Evolutionary conservation across 345 rosid genomes (phyloP).

Genomic region (Nasturtium officinale): DNA sequence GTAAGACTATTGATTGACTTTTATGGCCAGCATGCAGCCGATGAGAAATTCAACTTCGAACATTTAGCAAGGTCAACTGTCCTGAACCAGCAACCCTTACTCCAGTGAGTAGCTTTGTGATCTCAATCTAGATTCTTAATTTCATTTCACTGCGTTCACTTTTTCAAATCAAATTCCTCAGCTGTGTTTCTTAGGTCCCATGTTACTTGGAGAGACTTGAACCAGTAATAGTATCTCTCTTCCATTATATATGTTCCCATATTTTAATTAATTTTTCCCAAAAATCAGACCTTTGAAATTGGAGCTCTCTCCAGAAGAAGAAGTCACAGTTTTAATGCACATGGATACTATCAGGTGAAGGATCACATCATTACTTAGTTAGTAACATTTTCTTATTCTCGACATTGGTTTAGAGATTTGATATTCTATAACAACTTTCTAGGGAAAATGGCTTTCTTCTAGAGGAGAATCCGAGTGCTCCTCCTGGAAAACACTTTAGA

Average conservation of each 20-base stretch:
- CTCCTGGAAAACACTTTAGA: constrained; percentile 72
- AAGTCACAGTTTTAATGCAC: constrained; percentile 78
- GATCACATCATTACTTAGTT: constrained; percentile 17
- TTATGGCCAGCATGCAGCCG: constrained; percentile 91
- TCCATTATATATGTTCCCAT: background rate
- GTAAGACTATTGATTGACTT: constrained; percentile 27
- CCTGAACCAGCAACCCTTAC: constrained; percentile 93
- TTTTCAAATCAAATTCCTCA: background rate
- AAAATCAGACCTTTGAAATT: constrained; percentile 67
- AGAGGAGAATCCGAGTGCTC: constrained; percentile 79
- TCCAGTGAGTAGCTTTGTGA: constrained; percentile 64
- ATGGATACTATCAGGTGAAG: constrained; percentile 82
- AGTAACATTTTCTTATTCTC: constrained; percentile 14
- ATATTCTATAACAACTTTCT: constrained; percentile 3
- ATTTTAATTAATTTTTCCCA: background rate
- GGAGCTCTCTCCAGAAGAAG: constrained; percentile 97
- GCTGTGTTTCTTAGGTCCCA: background rate
- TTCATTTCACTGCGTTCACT: constrained; percentile 21
- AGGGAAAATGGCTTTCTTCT: constrained; percentile 91
- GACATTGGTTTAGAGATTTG: background rate
- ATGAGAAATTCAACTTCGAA: constrained; percentile 98
- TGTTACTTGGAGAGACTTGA: constrained; percentile 5
- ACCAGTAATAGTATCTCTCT: constrained; percentile 9
- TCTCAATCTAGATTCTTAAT: constrained; percentile 28
- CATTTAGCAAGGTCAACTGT: constrained; percentile 76